Conservation (phyloP, 1,284 basidiomycete genomes). For the Ustilago hordei region DNA sequence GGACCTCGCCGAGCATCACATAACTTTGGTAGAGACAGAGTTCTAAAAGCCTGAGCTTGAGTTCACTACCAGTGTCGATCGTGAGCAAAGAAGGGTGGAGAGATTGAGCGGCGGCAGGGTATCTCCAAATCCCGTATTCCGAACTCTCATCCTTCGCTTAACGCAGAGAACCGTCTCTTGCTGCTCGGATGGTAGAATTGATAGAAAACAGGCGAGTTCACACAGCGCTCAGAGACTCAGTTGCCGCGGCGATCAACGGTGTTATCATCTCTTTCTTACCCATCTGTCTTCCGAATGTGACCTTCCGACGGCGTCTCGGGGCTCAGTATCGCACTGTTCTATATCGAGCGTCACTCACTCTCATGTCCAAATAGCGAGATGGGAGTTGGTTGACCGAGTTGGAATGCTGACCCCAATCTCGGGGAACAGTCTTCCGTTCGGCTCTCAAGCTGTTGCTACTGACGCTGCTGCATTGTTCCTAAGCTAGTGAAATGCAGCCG, state of each 20-base stretch:
- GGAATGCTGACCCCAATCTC: neutral
- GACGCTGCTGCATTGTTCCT: neutral
- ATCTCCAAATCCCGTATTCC: neutral
- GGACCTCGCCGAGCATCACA: neutral
- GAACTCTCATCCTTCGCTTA: conserved; percentile 2
- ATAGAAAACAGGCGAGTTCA: neutral
- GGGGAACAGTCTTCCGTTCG: conserved; percentile 1
- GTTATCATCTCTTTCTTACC: neutral
- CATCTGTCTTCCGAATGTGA: neutral
- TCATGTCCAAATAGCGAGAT: too few relatives aligned
- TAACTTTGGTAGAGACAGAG: too few relatives aligned
- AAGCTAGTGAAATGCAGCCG: neutral
- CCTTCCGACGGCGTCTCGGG: neutral
- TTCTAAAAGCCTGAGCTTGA: neutral
- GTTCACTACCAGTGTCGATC: neutral
- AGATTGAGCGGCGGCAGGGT: neutral
- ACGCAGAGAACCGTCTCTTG: too few relatives aligned
- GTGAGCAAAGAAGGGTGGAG: neutral
- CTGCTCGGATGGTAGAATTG: neutral
- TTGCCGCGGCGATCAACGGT: neutral
- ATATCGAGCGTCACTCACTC: neutral
- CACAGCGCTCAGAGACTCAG: neutral
- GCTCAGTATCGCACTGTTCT: neutral
- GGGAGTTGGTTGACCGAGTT: neutral
- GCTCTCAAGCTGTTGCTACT: neutral